phyloP scores from a whole-genome alignment of 345 rosid genomes.

The Brassica incana region DNA sequence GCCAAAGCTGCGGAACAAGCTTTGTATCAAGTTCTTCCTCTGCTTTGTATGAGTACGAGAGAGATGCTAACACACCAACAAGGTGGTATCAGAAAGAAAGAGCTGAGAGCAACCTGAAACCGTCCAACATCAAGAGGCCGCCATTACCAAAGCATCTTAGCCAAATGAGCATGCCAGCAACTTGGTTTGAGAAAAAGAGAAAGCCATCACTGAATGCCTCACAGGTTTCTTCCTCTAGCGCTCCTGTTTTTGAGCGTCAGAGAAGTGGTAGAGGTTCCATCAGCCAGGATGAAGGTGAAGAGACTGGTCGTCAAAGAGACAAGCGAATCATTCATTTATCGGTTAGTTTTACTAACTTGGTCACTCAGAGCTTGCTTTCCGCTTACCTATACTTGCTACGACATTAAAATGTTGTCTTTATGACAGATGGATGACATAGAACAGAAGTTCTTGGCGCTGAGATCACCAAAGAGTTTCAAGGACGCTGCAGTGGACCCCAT shows the following conservation, averaged over 20 bases:
- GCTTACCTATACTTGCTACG: slow-evolving; percentile 8
- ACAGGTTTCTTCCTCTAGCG: slow-evolving; percentile 34
- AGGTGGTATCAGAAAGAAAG: slow-evolving; percentile 43
- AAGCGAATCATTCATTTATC: slow-evolving; percentile 42
- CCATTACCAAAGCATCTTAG: slow-evolving; percentile 30
- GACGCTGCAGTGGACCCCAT: slow-evolving; percentile 80
- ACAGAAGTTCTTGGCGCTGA: slow-evolving; percentile 26
- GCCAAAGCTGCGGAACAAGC: slow-evolving; percentile 71
- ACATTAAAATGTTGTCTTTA: slow-evolving; percentile 1
- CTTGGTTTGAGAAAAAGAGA: slow-evolving; percentile 40
- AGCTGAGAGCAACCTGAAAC: slow-evolving; percentile 42
- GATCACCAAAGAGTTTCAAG: slow-evolving; percentile 50
- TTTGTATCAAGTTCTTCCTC: slow-evolving; percentile 39
- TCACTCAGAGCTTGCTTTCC: slow-evolving; percentile 21
- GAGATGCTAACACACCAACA: slow-evolving; percentile 44
- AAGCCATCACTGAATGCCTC: slow-evolving; percentile 45
- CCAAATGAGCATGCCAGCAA: slow-evolving; percentile 39
- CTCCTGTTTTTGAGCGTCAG: slow-evolving; percentile 41
- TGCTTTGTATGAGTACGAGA: slow-evolving; percentile 42
- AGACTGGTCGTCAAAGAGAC: slow-evolving; percentile 35
- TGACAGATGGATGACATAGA: slow-evolving; percentile 55
- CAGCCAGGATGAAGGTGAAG: slow-evolving; percentile 32
- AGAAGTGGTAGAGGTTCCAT: slow-evolving; percentile 28
- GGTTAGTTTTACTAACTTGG: slow-evolving; percentile 39
- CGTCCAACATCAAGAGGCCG: slow-evolving; percentile 33